Percentiles rank a stretch among this genome's conserved stretches.
These are phyloP conservation scores for Meredithiella fracta DNA, from an alignment of 2,329 filamentous ascomycete species.

Conservation along the genomic window DNA sequence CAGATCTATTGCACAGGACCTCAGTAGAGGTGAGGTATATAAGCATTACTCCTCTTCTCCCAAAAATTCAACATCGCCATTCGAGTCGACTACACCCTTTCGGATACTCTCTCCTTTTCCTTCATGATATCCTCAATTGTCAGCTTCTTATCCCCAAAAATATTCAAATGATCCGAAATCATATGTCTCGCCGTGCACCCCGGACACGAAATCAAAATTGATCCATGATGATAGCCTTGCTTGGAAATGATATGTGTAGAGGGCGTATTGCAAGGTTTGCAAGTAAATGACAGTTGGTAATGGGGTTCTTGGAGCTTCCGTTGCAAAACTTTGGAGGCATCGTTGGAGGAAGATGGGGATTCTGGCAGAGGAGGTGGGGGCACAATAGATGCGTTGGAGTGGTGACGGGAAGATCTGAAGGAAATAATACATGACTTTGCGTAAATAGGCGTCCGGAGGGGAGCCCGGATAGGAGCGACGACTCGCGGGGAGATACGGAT, in stretches of 20 bases:
- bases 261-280: constrained; percentile 63
- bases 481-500: too few species aligned
- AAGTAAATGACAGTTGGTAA: constrained; percentile 86
- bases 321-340: constrained; percentile 20
- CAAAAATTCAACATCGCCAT: constrained; percentile 89
- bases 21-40: background rate
- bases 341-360: background rate
- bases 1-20: constrained; percentile 3
- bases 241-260: constrained; percentile 81
- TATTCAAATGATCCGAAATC: constrained; percentile 73
- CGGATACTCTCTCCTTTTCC: constrained; percentile 57
- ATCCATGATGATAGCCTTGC: constrained; percentile 86
- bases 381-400: constrained; percentile 5
- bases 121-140: constrained; percentile 65
- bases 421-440: too few species aligned
- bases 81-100: constrained; percentile 51
- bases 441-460: too few species aligned
- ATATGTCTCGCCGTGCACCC: constrained; percentile 74
- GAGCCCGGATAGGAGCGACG: too few species aligned
- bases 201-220: constrained; percentile 77
- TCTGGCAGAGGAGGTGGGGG: constrained; percentile 9
- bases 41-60: constrained; percentile 23
- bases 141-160: constrained; percentile 54
- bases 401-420: background rate
- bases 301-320: constrained; percentile 37